Base-by-base conservation (phyloP, 768 basidiomycete genomes). In the Suillus occidentalis region DNA sequence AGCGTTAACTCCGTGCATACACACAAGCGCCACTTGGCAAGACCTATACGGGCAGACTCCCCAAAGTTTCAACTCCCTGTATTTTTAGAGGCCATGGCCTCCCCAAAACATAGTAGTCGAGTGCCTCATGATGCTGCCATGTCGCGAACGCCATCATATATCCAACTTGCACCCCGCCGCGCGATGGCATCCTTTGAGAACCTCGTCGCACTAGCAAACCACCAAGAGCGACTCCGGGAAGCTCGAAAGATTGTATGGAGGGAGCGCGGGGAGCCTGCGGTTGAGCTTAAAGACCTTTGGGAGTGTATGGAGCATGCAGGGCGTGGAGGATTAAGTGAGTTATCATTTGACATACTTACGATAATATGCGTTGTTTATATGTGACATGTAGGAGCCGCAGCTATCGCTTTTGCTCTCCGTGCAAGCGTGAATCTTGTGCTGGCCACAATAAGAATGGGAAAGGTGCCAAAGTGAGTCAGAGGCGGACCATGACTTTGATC, bases 191-290 rank as follows among this genome's bases (percentile, higher is more conserved):
- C 91, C 0, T 94, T 94, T 69, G 92, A 94, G 73, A 92, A 91
- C 71, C 80, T 95, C 9, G 89, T 93, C 25, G 90, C 90, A 16
- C 82, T 95, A 63, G 94, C 93, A 6, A 93, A 94, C 76, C 87
- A 91, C 75, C 89, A 92, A 73, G 91, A 94, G 66, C 81, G 85
- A 2, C 79, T 94, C 39, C 83, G 78, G 66, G 87, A 87, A 63
- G 91, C 92, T 0, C 83, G 90, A 62, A 91, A 87, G 74, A 89
- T 94, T 76, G 86, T 95, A 4, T 92, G 92, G 91, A 81, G 91
- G 14, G 89, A 93, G 70, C 80, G 84, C 66, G 92, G 93, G 4
- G 87, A 94, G 75, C 89, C 87, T 20, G 89, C 89, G 0, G 86
- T 82, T 1, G 89, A 92, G 67, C 71, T 95, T 28, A 74, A 82